Percentiles rank a stretch among this genome's conserved stretches.
These are phyloP conservation scores for Schwanniomyces occidentalis DNA, from an alignment of 805 yeast species.

Conservation along the genomic window DNA sequence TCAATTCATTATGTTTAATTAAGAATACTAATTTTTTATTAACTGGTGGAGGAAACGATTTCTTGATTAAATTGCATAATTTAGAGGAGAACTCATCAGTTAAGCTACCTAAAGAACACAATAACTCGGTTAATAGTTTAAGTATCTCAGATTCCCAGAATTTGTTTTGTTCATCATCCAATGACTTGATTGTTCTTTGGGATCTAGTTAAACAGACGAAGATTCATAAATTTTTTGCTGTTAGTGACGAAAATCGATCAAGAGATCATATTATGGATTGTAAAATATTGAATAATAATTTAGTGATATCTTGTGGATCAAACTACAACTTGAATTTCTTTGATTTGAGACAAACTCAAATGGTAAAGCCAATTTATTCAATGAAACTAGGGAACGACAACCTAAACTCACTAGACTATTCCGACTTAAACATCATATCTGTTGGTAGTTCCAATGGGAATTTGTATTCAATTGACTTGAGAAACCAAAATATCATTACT, in stretches of 20 bases:
- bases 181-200: slow-evolving; percentile 18
- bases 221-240: slow-evolving; percentile 7
- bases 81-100: slow-evolving; percentile 7
- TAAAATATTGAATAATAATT: slow-evolving; percentile 16
- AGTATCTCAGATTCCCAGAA: slow-evolving; percentile 12
- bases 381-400: slow-evolving; percentile 23
- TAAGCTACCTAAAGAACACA: slow-evolving; percentile 17
- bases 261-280: slow-evolving; percentile 18
- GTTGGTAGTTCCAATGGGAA: slow-evolving; percentile 24
- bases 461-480: slow-evolving; percentile 23
- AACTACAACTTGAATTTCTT: slow-evolving; percentile 21
- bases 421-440: slow-evolving; percentile 7
- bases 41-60: slow-evolving; percentile 25
- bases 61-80: slow-evolving; percentile 15
- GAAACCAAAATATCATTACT: slow-evolving; percentile 14
- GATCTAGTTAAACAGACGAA: slow-evolving; percentile 19
- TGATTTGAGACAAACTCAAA: slow-evolving; percentile 19
- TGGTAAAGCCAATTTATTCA: slow-evolving; percentile 12
- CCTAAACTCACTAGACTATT: slow-evolving; percentile 20
- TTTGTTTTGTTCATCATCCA: slow-evolving; percentile 14
- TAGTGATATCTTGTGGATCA: slow-evolving; percentile 27
- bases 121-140: slow-evolving; percentile 17
- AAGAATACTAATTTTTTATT: slow-evolving; percentile 14
- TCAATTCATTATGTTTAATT: slow-evolving; percentile 16
- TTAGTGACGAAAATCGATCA: background rate